phyloP scores from a whole-genome alignment of 2,329 filamentous ascomycete species.

The Cladosporium austrohemisphaericum region DNA sequence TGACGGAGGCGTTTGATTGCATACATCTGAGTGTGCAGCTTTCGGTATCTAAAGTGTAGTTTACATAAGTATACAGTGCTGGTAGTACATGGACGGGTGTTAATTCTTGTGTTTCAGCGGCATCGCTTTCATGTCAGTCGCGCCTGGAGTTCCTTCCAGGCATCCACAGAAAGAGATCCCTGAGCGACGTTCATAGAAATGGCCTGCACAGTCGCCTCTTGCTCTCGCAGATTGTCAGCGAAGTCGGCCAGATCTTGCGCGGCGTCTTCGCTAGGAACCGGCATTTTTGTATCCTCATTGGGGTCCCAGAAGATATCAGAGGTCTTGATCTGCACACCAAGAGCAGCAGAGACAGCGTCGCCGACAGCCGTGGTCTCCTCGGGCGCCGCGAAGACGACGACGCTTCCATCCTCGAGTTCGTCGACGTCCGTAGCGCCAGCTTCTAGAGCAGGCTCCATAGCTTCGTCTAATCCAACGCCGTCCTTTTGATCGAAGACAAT shows the following conservation, averaged over 20 bases:
- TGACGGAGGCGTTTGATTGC: no score
- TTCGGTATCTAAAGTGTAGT: no score
- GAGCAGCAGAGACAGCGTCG: constrained; percentile 58
- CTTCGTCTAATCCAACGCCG: constrained; percentile 59
- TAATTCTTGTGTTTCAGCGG: no score
- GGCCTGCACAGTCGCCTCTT: constrained; percentile 66
- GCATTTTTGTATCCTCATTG: constrained; percentile 72
- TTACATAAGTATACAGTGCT: no score
- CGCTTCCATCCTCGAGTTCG: constrained; percentile 62
- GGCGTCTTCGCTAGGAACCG: constrained; percentile 55
- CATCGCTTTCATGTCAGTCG: constrained; percentile 17
- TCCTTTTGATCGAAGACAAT: constrained; percentile 64
- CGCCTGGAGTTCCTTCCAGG: constrained; percentile 29
- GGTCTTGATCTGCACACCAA: constrained; percentile 65
- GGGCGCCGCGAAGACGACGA: constrained; percentile 69
- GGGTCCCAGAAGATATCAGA: constrained; percentile 82
- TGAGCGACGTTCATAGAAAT: constrained; percentile 67
- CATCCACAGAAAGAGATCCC: constrained; percentile 28
- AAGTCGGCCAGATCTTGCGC: constrained; percentile 59
- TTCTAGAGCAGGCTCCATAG: constrained; percentile 78
- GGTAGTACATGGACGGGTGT: no score
- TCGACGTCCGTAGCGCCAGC: constrained; percentile 75
- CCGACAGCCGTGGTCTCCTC: constrained; percentile 61
- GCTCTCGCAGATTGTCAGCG: constrained; percentile 59
- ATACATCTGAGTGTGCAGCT: no score